Conservation (phyloP, 345 rosid genomes). For the Salix purpurea region DNA sequence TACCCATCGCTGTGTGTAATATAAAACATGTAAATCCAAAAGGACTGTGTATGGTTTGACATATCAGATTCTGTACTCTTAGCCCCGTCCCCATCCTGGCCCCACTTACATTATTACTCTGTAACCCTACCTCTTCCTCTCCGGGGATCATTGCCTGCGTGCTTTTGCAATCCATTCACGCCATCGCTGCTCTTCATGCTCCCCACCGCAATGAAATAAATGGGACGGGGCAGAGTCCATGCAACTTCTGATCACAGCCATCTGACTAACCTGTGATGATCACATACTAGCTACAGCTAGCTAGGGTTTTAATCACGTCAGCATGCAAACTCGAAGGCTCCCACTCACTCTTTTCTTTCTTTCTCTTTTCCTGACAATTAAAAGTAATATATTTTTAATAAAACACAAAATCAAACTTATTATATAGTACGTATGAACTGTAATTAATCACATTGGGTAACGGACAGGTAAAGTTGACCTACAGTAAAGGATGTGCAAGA, state of each 20-base stretch:
- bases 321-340: not conserved
- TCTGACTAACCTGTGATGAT: not conserved
- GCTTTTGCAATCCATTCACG: not conserved
- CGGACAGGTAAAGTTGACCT: not conserved
- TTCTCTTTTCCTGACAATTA: no score
- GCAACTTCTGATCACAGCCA: not conserved
- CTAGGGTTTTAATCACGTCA: conserved; percentile 25
- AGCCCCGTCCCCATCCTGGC: conserved; percentile 15
- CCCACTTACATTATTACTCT: not conserved
- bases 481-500: no score
- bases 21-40: conserved; percentile 34
- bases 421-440: no score
- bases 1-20: no score
- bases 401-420: no score
- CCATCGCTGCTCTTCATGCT: not conserved
- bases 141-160: not conserved
- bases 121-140: not conserved
- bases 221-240: not conserved
- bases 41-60: conserved; percentile 85
- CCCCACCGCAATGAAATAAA: not conserved
- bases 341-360: no score
- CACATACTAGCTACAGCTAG: not conserved
- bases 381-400: no score
- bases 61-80: conserved; percentile 76
- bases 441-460: not conserved